Conservation (phyloP, 768 basidiomycete species). For the Serpula lacrymans region DNA sequence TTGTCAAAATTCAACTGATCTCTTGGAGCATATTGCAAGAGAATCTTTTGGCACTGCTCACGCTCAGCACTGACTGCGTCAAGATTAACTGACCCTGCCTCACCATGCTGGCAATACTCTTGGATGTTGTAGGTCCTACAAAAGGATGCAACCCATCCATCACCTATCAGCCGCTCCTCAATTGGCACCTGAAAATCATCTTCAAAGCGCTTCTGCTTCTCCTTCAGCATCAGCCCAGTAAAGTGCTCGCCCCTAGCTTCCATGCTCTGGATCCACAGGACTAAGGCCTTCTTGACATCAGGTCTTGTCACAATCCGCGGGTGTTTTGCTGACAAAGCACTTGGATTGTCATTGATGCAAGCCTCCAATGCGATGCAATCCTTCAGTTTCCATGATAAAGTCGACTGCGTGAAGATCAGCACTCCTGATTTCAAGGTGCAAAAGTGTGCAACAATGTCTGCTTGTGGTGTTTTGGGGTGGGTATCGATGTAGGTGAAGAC, state of each 20-base stretch:
- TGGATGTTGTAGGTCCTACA: constrained; percentile 2
- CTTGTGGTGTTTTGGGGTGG: neutral
- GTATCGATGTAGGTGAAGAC: constrained; percentile 8
- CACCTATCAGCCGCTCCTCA: constrained; percentile 9
- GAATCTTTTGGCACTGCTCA: constrained; percentile 11
- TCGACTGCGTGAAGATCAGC: constrained; percentile 23
- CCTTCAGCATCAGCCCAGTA: constrained; percentile 24
- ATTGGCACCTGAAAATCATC: constrained; percentile 21
- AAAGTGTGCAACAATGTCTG: constrained; percentile 4
- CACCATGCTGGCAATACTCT: constrained; percentile 12
- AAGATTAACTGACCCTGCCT: too few species aligned
- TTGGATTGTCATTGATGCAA: constrained; percentile 11
- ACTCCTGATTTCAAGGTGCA: too few species aligned
- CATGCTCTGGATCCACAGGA: constrained; percentile 27
- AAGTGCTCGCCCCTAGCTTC: constrained; percentile 20
- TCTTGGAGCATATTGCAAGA: constrained; percentile 13
- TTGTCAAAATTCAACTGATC: constrained; percentile 19
- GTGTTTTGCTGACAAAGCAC: constrained; percentile 23
- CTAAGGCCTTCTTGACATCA: constrained; percentile 28
- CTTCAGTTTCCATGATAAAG: constrained; percentile 20
- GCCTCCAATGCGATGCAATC: constrained; percentile 3
- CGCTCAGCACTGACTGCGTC: too few species aligned
- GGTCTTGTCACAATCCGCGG: constrained; percentile 26
- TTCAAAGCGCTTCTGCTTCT: constrained; percentile 23
- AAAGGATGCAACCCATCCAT: constrained; percentile 6